phyloP scores from a whole-genome alignment of 306 rosid genomes.

The Dalbergia cultrata region DNA sequence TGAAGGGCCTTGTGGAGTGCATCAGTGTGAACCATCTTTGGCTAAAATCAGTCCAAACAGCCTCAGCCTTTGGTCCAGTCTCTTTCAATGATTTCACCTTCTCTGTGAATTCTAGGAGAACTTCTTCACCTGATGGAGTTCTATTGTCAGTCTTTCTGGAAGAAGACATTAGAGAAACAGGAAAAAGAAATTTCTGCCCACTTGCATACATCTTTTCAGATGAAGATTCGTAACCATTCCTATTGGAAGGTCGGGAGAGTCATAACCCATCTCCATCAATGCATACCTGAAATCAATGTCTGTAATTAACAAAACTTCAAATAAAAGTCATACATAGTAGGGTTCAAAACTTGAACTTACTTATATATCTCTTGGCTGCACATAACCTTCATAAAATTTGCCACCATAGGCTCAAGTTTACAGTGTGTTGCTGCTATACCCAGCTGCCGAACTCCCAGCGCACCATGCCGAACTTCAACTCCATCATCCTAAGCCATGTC shows the following conservation, averaged over 20 bases:
- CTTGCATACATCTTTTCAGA: conserved; percentile 64
- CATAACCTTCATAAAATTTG: conserved; percentile 78
- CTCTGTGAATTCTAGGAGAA: conserved; percentile 69
- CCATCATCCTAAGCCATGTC: conserved; percentile 72
- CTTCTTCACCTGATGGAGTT: conserved; percentile 68
- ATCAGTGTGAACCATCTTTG: conserved; percentile 91
- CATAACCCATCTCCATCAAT: conserved; percentile 89
- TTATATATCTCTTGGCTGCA: conserved; percentile 84
- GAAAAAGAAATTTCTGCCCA: neutral
- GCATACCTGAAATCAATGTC: conserved; percentile 64
- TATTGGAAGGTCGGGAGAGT: conserved; percentile 76
- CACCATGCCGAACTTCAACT: conserved; percentile 88
- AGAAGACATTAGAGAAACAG: neutral
- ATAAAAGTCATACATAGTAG: neutral
- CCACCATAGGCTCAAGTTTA: conserved; percentile 77
- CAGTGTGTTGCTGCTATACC: conserved; percentile 76
- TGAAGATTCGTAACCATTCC: conserved; percentile 79
- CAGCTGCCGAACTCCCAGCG: conserved; percentile 71
- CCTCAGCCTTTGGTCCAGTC: conserved; percentile 70
- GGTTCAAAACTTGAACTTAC: conserved; percentile 49
- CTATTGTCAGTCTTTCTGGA: neutral
- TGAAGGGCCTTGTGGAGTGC: conserved; percentile 86
- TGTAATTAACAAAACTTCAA: conserved; percentile 2
- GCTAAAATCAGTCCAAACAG: conserved; percentile 86
- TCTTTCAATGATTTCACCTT: conserved; percentile 68